A percentile compares a stretch with the other conserved stretches of the same genome.
These are phyloP conservation scores for Auriscalpium orientale DNA, from an alignment of 768 basidiomycete genomes.

Conservation along the genomic window DNA sequence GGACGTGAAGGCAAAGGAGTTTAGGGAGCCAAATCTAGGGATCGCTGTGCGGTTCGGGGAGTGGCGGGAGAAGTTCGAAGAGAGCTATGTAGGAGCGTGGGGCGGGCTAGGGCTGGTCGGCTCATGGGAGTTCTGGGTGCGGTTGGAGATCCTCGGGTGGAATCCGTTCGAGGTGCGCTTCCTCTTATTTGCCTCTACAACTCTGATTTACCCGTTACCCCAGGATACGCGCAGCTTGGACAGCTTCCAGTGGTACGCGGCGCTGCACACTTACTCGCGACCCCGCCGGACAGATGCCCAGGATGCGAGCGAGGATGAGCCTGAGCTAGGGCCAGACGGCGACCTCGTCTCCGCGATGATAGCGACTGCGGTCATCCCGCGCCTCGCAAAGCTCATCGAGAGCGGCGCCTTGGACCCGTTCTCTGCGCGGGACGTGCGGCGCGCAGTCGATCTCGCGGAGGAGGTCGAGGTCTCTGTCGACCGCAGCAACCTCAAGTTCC, in stretches of 20 bases:
- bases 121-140: slow-evolving; percentile 94
- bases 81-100: slow-evolving; percentile 84
- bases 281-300: slow-evolving; percentile 24
- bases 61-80: slow-evolving; percentile 73
- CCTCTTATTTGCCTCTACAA: not conserved
- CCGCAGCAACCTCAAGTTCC: slow-evolving; percentile 50
- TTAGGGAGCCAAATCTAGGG: slow-evolving; percentile 70
- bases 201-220: slow-evolving; percentile 6
- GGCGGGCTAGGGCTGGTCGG: slow-evolving; percentile 81
- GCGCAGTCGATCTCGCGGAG: slow-evolving; percentile 68
- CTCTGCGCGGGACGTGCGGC: slow-evolving; percentile 53
- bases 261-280: slow-evolving; percentile 71
- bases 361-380: slow-evolving; percentile 73
- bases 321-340: slow-evolving; percentile 71
- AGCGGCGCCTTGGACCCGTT: slow-evolving; percentile 81
- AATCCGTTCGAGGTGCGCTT: slow-evolving; percentile 68
- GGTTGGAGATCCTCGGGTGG: slow-evolving; percentile 83
- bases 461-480: slow-evolving; percentile 75
- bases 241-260: slow-evolving; percentile 77
- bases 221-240: slow-evolving; percentile 56
- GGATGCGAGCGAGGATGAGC: slow-evolving; percentile 32
- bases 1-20: slow-evolving; percentile 82
- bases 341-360: slow-evolving; percentile 86
- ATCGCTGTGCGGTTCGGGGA: slow-evolving; percentile 52
- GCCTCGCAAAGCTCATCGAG: slow-evolving; percentile 64